Percentiles rank a stretch among this genome's conserved stretches.
phyloP scores from a whole-genome alignment of 1,139 yeast species.

The Arxiozyma telluris region DNA sequence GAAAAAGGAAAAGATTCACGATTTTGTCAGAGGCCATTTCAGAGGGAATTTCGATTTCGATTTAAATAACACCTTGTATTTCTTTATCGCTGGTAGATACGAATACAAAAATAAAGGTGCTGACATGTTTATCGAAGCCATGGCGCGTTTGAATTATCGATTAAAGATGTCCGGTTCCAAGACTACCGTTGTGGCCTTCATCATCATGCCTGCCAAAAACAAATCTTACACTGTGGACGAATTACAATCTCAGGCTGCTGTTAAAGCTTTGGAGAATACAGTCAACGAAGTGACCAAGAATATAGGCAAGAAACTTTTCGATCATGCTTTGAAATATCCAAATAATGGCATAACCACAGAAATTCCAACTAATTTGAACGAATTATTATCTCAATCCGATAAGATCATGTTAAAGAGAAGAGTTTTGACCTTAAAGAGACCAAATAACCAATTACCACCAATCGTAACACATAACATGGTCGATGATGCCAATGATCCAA shows the following conservation, averaged over 20 bases:
- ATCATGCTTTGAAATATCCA: slow-evolving; percentile 79
- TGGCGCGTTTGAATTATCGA: slow-evolving; percentile 84
- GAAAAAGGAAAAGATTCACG: slow-evolving; percentile 85
- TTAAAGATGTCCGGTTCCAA: slow-evolving; percentile 75
- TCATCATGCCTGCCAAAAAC: slow-evolving; percentile 95
- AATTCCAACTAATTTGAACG: slow-evolving; percentile 56
- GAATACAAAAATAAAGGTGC: slow-evolving; percentile 96
- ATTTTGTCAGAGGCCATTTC: slow-evolving; percentile 92
- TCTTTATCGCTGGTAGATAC: slow-evolving; percentile 95
- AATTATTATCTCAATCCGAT: slow-evolving; percentile 79
- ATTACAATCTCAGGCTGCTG: slow-evolving; percentile 90
- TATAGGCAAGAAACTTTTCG: slow-evolving; percentile 82
- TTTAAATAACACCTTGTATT: slow-evolving; percentile 84
- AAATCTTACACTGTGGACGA: slow-evolving; percentile 94
- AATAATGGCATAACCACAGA: slow-evolving; percentile 45
- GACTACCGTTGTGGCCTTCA: slow-evolving; percentile 94
- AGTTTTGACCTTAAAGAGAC: slow-evolving; percentile 82
- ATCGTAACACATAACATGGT: slow-evolving; percentile 97
- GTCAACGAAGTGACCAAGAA: slow-evolving; percentile 81
- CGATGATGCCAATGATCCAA: slow-evolving; percentile 86
- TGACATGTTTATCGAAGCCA: slow-evolving; percentile 85
- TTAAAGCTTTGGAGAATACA: slow-evolving; percentile 81
- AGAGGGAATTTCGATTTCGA: slow-evolving; percentile 95
- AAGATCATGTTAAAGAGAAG: slow-evolving; percentile 84
- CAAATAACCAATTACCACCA: slow-evolving; percentile 77